Evolutionary conservation across 2,329 filamentous ascomycete genomes (phyloP).

Genomic region (Monilinia aucupariae): DNA sequence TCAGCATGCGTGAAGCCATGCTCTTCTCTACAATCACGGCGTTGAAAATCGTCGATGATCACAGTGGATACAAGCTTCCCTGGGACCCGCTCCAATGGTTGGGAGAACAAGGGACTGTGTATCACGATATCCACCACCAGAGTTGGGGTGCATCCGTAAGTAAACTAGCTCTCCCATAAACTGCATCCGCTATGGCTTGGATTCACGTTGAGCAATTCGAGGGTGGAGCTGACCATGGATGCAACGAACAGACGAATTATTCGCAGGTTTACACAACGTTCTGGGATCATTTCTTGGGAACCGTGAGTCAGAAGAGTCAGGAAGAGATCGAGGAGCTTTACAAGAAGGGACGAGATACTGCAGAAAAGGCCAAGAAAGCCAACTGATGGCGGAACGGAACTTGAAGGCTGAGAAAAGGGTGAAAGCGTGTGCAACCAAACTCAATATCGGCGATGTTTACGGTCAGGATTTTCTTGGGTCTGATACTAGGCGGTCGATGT

Average conservation of each 20-base stretch:
- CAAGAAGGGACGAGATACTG: not conserved
- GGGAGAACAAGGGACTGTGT: slow-evolving; percentile 13
- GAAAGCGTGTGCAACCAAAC: not conserved
- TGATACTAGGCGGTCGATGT: not conserved
- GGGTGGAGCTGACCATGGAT: not conserved
- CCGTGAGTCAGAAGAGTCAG: not conserved
- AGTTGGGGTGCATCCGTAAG: slow-evolving; percentile 10
- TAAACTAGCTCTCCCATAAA: not conserved
- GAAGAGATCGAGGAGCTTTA: slow-evolving; percentile 3
- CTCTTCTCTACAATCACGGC: slow-evolving; percentile 80
- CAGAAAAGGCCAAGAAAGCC: not conserved
- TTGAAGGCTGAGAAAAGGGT: not conserved
- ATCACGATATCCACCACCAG: slow-evolving; percentile 17
- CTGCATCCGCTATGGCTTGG: too few relatives aligned
- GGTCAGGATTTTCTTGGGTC: not conserved
- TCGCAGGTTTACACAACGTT: slow-evolving; percentile 10
- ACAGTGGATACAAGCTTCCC: slow-evolving; percentile 85
- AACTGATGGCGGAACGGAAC: not conserved
- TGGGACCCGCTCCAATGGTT: slow-evolving; percentile 60
- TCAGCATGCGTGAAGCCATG: slow-evolving; percentile 77
- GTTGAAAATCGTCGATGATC: slow-evolving; percentile 92
- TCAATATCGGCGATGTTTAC: not conserved
- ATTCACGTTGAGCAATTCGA: not conserved
- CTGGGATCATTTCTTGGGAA: slow-evolving; percentile 8
- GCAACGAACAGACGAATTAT: not conserved